These are phyloP conservation scores for Fraxinus floribunda DNA, from an alignment of 305 asterid species.

Conservation along the genomic window DNA sequence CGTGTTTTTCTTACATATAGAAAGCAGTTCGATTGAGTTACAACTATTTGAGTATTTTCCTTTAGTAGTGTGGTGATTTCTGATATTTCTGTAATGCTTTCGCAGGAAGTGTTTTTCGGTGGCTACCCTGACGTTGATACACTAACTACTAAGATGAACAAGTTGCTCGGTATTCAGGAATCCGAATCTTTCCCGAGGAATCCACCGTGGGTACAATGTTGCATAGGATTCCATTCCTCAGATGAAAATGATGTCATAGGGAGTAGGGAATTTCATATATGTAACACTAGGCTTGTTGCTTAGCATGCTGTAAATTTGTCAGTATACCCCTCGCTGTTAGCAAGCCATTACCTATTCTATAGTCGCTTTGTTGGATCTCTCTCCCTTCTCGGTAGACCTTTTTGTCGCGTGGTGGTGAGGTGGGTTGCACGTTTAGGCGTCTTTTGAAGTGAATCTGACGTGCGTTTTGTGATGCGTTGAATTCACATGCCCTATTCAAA, in stretches of 20 bases:
- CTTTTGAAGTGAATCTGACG: not conserved
- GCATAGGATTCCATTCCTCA: slow-evolving; percentile 14
- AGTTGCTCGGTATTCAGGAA: slow-evolving; percentile 8
- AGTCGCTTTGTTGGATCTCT: not conserved
- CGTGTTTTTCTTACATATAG: not conserved
- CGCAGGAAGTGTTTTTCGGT: slow-evolving; percentile 7
- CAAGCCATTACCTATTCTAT: not conserved
- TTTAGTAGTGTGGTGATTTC: not conserved
- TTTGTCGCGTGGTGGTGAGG: not conserved
- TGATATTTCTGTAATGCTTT: not conserved
- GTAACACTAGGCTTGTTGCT: slow-evolving; percentile 5
- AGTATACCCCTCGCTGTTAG: not conserved
- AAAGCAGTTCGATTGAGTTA: not conserved
- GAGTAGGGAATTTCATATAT: slow-evolving; percentile 1
- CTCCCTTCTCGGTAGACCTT: not conserved
- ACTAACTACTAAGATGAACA: not conserved
- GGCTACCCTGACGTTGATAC: not conserved
- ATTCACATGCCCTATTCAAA: not conserved
- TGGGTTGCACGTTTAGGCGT: not conserved
- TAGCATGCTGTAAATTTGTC: not conserved
- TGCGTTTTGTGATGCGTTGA: not conserved
- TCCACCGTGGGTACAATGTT: slow-evolving; percentile 23
- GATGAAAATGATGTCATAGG: slow-evolving; percentile 2
- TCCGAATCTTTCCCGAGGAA: not conserved
- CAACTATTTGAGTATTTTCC: not conserved